Conservation (phyloP, 257 asterid genomes). For the Solanum habrochaites region DNA sequence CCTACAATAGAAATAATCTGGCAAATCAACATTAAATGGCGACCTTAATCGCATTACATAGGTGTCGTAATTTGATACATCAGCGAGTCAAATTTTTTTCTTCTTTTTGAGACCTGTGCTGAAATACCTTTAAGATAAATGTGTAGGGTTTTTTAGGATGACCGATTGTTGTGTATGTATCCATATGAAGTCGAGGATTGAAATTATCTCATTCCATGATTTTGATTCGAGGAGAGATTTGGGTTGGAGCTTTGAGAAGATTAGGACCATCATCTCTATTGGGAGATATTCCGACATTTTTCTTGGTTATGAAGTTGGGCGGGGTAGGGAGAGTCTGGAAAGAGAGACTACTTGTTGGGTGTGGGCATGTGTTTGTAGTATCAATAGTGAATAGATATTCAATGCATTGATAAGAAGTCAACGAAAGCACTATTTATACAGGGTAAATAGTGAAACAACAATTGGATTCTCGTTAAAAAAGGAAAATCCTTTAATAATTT, state of each 20-base stretch:
- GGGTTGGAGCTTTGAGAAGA: not conserved
- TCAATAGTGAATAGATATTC: not conserved
- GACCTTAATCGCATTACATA: too few species aligned
- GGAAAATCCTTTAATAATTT: not conserved
- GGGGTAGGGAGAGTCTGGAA: not conserved
- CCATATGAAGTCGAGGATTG: not conserved
- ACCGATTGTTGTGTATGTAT: too few species aligned
- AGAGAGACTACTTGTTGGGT: not conserved
- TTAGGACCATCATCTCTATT: not conserved
- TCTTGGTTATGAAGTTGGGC: not conserved
- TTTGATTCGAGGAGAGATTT: conserved; percentile 1
- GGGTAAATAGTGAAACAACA: not conserved
- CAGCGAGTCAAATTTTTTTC: too few species aligned
- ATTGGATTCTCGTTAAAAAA: not conserved
- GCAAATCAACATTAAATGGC: too few species aligned
- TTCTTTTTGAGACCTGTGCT: too few species aligned
- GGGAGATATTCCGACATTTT: not conserved
- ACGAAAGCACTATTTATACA: not conserved
- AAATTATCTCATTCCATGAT: not conserved
- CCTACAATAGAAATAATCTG: too few species aligned
- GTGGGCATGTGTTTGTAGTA: not conserved
- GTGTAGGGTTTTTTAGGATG: too few species aligned
- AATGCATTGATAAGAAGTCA: not conserved
- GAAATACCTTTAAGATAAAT: too few species aligned
- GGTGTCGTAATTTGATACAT: too few species aligned